Evolutionary conservation across 108 stramenopile genomes (phyloP).

Genomic region (Hondaea fermentalgiana): DNA sequence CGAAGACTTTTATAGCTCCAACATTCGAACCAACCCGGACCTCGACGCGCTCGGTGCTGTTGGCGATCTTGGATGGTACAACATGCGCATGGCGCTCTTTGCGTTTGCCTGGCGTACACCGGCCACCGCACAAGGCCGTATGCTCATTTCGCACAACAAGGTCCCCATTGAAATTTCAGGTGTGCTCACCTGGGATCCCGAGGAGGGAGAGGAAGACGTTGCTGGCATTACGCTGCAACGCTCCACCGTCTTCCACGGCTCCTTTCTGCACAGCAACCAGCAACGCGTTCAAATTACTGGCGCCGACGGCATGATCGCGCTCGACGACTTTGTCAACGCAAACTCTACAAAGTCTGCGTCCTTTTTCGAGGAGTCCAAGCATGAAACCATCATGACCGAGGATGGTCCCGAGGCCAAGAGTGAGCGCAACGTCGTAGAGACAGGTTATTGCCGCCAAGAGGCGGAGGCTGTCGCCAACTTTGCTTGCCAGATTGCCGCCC

Average conservation of each 20-base stretch:
- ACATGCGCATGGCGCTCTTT: background rate
- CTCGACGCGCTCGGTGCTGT: slow-evolving; percentile 20
- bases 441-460: background rate
- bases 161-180: slow-evolving; percentile 14
- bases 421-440: background rate
- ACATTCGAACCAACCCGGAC: slow-evolving; percentile 18
- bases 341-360: background rate
- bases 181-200: background rate
- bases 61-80: slow-evolving; percentile 29
- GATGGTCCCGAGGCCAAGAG: background rate
- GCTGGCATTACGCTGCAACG: background rate
- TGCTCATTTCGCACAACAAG: background rate
- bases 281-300: background rate
- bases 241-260: background rate
- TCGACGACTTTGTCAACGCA: slow-evolving; percentile 22
- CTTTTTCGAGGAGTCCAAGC: background rate
- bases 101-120: background rate
- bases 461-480: background rate
- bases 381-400: background rate
- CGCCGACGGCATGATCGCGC: background rate
- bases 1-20: background rate
- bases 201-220: background rate
- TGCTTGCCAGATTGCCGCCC: background rate
- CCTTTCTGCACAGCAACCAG: background rate
- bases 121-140: background rate